These are phyloP conservation scores for Gossypium arboreum DNA, from an alignment of 345 rosid genomes.

Conservation along the genomic window DNA sequence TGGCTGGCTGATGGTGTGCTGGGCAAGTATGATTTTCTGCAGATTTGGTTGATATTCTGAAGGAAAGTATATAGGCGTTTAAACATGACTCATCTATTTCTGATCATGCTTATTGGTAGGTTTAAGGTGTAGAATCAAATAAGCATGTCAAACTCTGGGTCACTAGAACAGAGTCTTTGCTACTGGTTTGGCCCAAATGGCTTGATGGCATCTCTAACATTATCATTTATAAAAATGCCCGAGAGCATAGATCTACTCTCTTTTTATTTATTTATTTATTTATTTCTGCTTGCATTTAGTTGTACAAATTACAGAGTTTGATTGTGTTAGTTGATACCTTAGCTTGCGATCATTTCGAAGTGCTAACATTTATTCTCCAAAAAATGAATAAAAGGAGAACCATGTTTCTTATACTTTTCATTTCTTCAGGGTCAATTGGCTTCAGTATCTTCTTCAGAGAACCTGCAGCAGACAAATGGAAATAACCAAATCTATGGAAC, in stretches of 20 bases:
- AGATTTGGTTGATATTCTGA: background rate
- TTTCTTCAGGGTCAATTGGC: slow-evolving; percentile 74
- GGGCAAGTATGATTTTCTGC: background rate
- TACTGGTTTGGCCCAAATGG: background rate
- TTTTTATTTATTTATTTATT: background rate
- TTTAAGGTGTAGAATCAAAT: slow-evolving; percentile 1
- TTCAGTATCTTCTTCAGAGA: slow-evolving; percentile 86
- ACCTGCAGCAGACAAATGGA: slow-evolving; percentile 48
- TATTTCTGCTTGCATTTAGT: background rate
- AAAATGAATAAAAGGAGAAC: background rate
- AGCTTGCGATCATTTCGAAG: slow-evolving; percentile 13
- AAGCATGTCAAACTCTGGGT: background rate
- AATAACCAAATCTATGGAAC: slow-evolving; percentile 57
- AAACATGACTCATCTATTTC: background rate
- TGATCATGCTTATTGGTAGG: background rate
- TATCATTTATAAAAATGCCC: background rate
- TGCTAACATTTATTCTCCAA: background rate
- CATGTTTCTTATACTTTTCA: slow-evolving; percentile 13
- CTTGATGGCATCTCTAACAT: background rate
- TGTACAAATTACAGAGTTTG: background rate
- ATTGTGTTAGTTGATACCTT: background rate
- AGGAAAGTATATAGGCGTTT: background rate
- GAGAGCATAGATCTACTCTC: background rate
- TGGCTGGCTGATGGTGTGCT: slow-evolving; percentile 13
- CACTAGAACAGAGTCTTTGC: background rate